Percentiles rank a stretch among this genome's conserved stretches.
These are phyloP conservation scores for Gypsophila paniculata DNA, from an alignment of 179 eudicot species.

Conservation along the genomic window DNA sequence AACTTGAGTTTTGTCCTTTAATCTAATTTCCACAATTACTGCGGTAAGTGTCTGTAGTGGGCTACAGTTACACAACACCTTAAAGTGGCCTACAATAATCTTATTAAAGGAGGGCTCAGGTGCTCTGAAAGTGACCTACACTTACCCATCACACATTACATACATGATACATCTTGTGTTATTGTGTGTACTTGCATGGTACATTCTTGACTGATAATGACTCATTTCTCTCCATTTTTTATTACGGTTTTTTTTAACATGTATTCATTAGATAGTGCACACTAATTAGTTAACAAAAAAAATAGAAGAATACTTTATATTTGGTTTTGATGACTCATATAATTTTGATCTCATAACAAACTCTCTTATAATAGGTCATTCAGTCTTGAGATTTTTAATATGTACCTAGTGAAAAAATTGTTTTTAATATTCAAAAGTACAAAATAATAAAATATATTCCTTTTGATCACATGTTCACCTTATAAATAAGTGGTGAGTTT, in stretches of 20 bases:
- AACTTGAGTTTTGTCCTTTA: neutral
- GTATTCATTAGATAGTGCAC: too few relatives aligned
- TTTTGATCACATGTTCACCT: constrained; percentile 14
- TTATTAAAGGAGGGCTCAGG: constrained; percentile 10
- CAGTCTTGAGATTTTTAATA: too few relatives aligned
- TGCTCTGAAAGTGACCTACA: neutral
- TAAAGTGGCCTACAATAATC: constrained; percentile 18
- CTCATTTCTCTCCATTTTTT: neutral
- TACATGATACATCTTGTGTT: neutral
- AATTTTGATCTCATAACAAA: too few relatives aligned
- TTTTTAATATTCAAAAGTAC: too few relatives aligned
- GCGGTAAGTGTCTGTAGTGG: neutral
- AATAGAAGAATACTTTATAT: too few relatives aligned
- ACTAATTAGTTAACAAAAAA: too few relatives aligned
- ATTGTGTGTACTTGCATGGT: constrained; percentile 18
- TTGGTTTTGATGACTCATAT: too few relatives aligned
- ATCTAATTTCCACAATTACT: constrained; percentile 6
- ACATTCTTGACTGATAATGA: constrained; percentile 7
- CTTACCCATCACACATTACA: neutral
- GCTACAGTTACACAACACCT: constrained; percentile 10
- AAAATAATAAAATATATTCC: neutral
- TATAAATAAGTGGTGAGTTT: constrained; percentile 20
- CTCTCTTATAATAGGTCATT: too few relatives aligned
- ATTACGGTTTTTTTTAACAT: too few relatives aligned
- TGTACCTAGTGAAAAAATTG: too few relatives aligned